Base-by-base conservation (phyloP, 192 early-diverging fungal genomes). In the Geranomyces variabilis region DNA sequence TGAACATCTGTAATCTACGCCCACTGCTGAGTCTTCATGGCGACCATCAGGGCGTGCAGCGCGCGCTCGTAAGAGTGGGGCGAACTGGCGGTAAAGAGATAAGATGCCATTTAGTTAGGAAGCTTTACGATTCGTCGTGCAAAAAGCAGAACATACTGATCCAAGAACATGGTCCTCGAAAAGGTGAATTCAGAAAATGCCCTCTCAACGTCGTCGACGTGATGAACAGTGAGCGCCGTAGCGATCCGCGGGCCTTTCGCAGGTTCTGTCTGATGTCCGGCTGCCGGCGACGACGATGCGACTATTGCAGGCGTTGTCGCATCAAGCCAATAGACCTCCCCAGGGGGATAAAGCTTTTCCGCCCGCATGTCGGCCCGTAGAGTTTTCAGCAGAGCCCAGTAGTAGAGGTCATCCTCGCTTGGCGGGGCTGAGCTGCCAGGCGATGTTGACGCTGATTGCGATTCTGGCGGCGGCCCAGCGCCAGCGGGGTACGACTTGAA, bases 341-440 rank as follows among this genome's bases (percentile, higher is more conserved):
- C 89, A 0, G 78, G 78, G 17, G 78, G 78, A 57, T 76, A 95
- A 17, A 95, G 81, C 64, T 95, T 95, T 48, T 93, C 93, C 24
- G 89, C 87, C 49, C 82, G 76, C 93, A 95, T 95, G 53, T 88
- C 90, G 0, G 93, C 91, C 1, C 91, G 76, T 77, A 95, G 80
- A 0, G 92, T 93, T 69, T 93, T 92, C 66, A 92, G 84, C 46
- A 93, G 74, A 9, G 90, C 89, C 90, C 91, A 91, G 63, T 90
- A 89, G 91, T 92, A 95, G 68, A 93, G 85, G 26, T 92, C 89
- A 53, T 91, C 81, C 12, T 84, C 84, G 17, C n/a, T 21, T 29
- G 58, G 58, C 28, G 58, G 58, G 26, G 51, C 26, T 3, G 51
- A n/a, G 28, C 22, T 26, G 15, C 6, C 3, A 6, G 31, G 10